Evolutionary conservation across 192 early-diverging fungal genomes (phyloP).

Genomic region (Rhizophagus sp.): DNA sequence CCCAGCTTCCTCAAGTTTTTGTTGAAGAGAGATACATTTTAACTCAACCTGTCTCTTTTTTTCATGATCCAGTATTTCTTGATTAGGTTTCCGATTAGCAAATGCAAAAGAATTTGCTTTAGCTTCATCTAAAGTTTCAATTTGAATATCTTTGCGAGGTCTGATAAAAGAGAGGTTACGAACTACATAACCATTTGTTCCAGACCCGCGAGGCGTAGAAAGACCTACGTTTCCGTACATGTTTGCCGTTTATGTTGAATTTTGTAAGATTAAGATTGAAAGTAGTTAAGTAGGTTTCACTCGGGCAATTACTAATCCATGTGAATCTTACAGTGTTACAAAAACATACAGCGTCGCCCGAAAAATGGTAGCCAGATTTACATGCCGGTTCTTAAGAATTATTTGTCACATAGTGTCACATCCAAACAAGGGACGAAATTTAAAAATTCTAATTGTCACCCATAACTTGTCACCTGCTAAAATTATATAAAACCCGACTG

Average conservation of each 20-base stretch:
- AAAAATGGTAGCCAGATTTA: too few relatives aligned
- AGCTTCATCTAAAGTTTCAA: slow-evolving; percentile 42
- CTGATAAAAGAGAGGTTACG: slow-evolving; percentile 80
- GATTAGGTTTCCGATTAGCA: slow-evolving; percentile 58
- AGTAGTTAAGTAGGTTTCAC: too few relatives aligned
- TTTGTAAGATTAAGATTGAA: too few relatives aligned
- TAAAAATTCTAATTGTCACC: too few relatives aligned
- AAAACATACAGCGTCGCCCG: too few relatives aligned
- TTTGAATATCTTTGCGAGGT: slow-evolving; percentile 43
- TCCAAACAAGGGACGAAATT: too few relatives aligned
- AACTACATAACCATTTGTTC: slow-evolving; percentile 96
- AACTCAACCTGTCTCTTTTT: slow-evolving; percentile 87
- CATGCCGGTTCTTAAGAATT: too few relatives aligned
- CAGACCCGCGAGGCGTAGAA: slow-evolving; percentile 76
- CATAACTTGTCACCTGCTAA: too few relatives aligned
- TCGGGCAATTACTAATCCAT: too few relatives aligned
- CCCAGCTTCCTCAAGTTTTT: slow-evolving; percentile 77
- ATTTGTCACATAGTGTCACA: too few relatives aligned
- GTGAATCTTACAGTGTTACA: too few relatives aligned
- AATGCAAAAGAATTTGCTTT: slow-evolving; percentile 35
- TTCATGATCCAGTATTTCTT: slow-evolving; percentile 84
- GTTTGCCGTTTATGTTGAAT: neutral
- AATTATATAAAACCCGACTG: too few relatives aligned
- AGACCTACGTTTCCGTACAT: slow-evolving; percentile 58
- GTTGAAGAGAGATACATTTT: slow-evolving; percentile 77